Conservation (phyloP, 106 monocot genomes). For the Triglochin maritima region DNA sequence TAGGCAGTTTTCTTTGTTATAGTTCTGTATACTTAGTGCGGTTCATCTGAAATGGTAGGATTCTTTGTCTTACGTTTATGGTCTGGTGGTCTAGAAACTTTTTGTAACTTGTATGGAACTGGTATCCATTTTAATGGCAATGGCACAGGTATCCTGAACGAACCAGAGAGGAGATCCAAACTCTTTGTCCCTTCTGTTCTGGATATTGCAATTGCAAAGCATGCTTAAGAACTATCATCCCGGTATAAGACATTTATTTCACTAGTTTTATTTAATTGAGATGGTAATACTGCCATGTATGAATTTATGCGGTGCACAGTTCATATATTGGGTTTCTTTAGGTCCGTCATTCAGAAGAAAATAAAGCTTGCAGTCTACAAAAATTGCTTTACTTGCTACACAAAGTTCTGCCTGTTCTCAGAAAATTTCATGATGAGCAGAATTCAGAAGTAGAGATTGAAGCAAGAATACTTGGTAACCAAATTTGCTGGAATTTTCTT, state of each 20-base stretch:
- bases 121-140: neutral
- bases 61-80: too few species aligned
- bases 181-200: constrained; percentile 12
- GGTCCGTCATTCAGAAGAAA: neutral
- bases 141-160: constrained; percentile 19
- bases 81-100: too few species aligned
- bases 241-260: constrained; percentile 5
- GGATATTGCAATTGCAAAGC: constrained; percentile 20
- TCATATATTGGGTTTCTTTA: neutral
- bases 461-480: constrained; percentile 11
- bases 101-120: too few species aligned
- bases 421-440: constrained; percentile 12
- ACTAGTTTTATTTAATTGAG: neutral
- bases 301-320: neutral
- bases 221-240: constrained; percentile 11
- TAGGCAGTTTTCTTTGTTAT: too few species aligned
- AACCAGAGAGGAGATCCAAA: constrained; percentile 2
- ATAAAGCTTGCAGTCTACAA: constrained; percentile 9
- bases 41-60: too few species aligned
- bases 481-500: neutral
- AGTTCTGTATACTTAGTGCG: too few species aligned
- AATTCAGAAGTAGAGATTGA: constrained; percentile 11
- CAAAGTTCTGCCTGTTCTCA: constrained; percentile 11
- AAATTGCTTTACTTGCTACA: constrained; percentile 11
- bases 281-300: neutral